Evolutionary conservation across 2,329 filamentous ascomycete species (phyloP).

Genomic region (Alternaria incomplexa): DNA sequence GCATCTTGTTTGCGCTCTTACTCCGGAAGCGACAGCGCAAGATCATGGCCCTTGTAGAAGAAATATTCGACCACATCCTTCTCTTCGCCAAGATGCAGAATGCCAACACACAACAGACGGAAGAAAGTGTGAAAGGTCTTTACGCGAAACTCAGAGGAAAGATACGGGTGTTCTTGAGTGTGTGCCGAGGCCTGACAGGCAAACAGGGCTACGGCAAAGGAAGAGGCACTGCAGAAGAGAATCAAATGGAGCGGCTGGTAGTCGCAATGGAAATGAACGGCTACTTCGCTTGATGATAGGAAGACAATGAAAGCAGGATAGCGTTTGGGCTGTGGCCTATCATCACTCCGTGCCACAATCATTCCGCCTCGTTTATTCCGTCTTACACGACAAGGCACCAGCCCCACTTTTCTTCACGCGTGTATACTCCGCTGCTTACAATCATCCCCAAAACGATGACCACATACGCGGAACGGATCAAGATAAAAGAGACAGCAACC

Average conservation of each 20-base stretch:
- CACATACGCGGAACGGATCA: not conserved
- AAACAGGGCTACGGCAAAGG: conserved; percentile 57
- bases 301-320: too few relatives aligned
- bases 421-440: not conserved
- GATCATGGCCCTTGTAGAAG: conserved; percentile 74
- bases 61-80: conserved; percentile 76
- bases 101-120: conserved; percentile 22
- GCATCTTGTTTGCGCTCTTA: conserved; percentile 75
- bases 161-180: conserved; percentile 74
- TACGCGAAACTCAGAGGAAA: conserved; percentile 74
- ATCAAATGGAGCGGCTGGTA: conserved; percentile 71
- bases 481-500: not conserved
- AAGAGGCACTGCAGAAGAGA: conserved; percentile 54
- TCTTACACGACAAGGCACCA: not conserved
- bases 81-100: conserved; percentile 59
- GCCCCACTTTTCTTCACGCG: not conserved
- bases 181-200: conserved; percentile 71
- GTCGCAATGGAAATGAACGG: conserved; percentile 73
- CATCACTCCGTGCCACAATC: not conserved
- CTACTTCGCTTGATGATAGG: conserved; percentile 58
- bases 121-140: conserved; percentile 53
- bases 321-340: not conserved
- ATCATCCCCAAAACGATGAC: not conserved
- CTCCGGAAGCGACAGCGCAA: conserved; percentile 77
- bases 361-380: not conserved